Base-by-base conservation (phyloP, 2,329 filamentous ascomycete species). In the Microdochium nivale region DNA sequence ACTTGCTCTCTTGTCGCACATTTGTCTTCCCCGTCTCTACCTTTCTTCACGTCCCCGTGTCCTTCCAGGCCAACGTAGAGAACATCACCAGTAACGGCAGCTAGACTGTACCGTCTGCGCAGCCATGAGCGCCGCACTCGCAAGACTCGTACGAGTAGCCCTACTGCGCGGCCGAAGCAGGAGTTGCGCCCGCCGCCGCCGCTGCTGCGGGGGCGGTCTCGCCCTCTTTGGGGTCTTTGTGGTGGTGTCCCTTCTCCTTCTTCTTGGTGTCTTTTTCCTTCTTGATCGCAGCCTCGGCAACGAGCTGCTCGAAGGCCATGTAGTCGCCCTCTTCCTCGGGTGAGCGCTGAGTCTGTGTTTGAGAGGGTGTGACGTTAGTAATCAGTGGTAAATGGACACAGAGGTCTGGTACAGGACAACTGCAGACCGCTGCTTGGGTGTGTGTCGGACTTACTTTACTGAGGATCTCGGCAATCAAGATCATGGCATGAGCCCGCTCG, bases 291-390 rank as follows among this genome's bases (percentile, higher is more conserved):
- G 92, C 92, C 67, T 99, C 94, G 49, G 94, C 91, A 69, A 99
- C 95, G 52, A 99, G 84, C 70, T 97, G 90, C 69, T 99, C 94
- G 60, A 99, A 99, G 16, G 92, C 91, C 82, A 99, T 95, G 71
- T 95, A 97, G 63, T 97, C 94, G 57, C 94, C 92, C 70, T 99
- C 94, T 74, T 99, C 94, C 58, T 99, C 94, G 43, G 92, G 87
- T 51, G 92, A 87, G 56, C 94, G 85, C 67, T 87, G 80, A 40
- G 92, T 89, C 91, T 96, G 59, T 48, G 35, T 40, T 13, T 19
- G 13, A 44, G 40, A 24, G 40, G 10, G 48, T 23, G 21, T 47
- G 2, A 10, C 16, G 50, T 57, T 53, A 57, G 58, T 55, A 24
- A 33, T 24, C 43, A 27, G 9, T 25, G 48, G 48, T 32, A 25